Evolutionary conservation across 345 rosid genomes (phyloP), one percentile per base, ranked within the genome.

Genomic region (Citrus maxima): DNA sequence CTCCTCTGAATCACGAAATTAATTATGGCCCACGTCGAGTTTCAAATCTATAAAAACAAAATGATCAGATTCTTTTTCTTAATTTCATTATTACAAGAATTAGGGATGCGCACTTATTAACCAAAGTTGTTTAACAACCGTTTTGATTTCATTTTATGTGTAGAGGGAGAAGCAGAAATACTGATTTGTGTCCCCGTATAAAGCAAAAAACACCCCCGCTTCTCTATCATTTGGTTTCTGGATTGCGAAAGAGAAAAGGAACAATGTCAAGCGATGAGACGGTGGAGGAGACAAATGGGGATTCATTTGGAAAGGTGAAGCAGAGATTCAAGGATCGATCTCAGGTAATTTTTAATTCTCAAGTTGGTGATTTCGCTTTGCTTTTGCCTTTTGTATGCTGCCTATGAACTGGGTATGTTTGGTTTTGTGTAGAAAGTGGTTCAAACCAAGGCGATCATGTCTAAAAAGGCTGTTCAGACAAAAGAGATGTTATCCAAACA

Each of bases 401-500:
- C 79, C 77, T 51, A 22, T 55, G 81, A 79, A 76, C 54, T 75
- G 80, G 81, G 80, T 28, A 21, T 54, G 46, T 76, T 30, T 63
- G 64, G 24, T 63, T 14, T 73, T 80, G 80, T 46, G 51, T 61
- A 85, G 97, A 89, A 87, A 88, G 97, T 93, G 84, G 93, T 79
- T 63, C 87, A 88, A 62, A 92, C 96, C 35, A 91, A 89, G 89
- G 99, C 93, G 87, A 84, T 92, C 12, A 76, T 93, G 70, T 90
- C 98, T 42, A 90, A 93, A 81, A 93, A 86, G 84, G 94, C 94
- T n/a, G 89, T 84, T 38, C 91, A 92, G 60, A 95, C 97, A 6
- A 92, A 92, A 58, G 86, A 92, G 90, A 91, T 92, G 63, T 73
- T 95, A 65, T 92, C 99, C 51, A 92, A 95, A 80, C 97, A 95